These are phyloP conservation scores for Epichloe sibirici DNA, from an alignment of 2,329 filamentous ascomycete species.

Conservation along the genomic window DNA sequence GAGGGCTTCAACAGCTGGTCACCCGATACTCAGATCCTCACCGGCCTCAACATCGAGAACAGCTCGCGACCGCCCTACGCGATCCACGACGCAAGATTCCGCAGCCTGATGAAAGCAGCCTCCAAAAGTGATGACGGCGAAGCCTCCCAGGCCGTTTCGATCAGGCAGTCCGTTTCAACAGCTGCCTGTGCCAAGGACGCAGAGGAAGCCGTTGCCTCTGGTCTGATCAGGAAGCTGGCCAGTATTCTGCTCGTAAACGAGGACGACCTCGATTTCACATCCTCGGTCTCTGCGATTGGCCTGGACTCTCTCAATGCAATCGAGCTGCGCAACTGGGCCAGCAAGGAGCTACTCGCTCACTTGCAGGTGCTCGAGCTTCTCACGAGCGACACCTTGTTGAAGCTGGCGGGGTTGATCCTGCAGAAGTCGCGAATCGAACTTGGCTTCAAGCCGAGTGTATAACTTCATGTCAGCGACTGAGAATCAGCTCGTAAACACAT, in stretches of 20 bases:
- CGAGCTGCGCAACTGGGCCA: conserved; percentile 38
- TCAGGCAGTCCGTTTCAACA: conserved; percentile 4
- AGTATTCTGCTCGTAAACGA: conserved; percentile 17
- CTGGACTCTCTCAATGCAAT: conserved; percentile 38
- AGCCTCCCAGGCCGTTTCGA: conserved; percentile 9
- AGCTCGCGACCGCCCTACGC: conserved; percentile 37
- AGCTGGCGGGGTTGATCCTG: conserved; percentile 14
- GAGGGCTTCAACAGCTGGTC: conserved; percentile 24
- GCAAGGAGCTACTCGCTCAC: conserved; percentile 27
- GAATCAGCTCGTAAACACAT: too few relatives aligned
- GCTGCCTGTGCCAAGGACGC: not conserved
- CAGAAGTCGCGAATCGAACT: conserved; percentile 14
- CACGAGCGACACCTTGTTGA: conserved; percentile 30
- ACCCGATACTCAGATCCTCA: conserved; percentile 34
- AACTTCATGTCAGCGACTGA: too few relatives aligned
- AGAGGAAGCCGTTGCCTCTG: conserved; percentile 13
- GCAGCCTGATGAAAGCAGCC: conserved; percentile 1
- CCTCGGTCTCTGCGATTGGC: conserved; percentile 15
- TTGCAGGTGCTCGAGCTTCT: conserved; percentile 44
- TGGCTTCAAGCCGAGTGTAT: conserved; percentile 3
- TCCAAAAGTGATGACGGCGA: not conserved
- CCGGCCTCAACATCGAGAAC: conserved; percentile 36
- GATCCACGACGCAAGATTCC: conserved; percentile 11
- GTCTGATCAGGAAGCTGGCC: conserved; percentile 21
- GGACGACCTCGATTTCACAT: conserved; percentile 7